Evolutionary conservation across 23 red algal genomes (phyloP).

Genomic region (Agarophyton chilense): DNA sequence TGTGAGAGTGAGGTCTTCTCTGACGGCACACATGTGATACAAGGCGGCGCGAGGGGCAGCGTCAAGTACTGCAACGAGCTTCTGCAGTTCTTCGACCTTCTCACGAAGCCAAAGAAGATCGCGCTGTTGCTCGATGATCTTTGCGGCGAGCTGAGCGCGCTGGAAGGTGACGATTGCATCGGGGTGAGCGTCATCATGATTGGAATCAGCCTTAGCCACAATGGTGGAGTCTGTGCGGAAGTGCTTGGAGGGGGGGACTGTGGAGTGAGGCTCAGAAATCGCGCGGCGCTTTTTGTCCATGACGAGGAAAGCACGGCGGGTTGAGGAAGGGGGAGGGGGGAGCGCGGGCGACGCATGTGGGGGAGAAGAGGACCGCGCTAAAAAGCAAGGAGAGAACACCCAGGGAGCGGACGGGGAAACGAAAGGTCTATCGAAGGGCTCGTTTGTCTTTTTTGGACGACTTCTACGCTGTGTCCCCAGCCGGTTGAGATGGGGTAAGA

Average conservation of each 20-base stretch:
- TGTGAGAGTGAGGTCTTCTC: conserved; percentile 65
- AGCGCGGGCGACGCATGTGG: conserved; percentile 41
- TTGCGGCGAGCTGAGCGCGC: conserved; percentile 68
- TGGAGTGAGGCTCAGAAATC: conserved; percentile 25
- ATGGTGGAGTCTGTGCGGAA: conserved; percentile 23
- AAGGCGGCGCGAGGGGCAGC: conserved; percentile 59
- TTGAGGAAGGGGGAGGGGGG: neutral
- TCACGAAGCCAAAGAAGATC: conserved; percentile 51
- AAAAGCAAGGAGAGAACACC: neutral
- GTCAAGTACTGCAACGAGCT: conserved; percentile 69
- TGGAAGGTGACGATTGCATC: conserved; percentile 62
- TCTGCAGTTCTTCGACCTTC: conserved; percentile 60
- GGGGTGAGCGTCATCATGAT: conserved; percentile 14
- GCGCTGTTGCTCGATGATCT: conserved; percentile 64
- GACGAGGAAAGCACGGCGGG: conserved; percentile 32
- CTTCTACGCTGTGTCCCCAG: neutral
- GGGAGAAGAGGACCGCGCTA: conserved; percentile 19
- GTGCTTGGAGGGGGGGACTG: conserved; percentile 30
- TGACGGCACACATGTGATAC: conserved; percentile 62
- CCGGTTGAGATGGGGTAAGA: no score
- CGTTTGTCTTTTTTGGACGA: neutral
- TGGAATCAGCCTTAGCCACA: neutral
- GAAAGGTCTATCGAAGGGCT: neutral
- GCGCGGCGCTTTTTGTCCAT: conserved; percentile 55
- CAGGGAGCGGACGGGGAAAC: neutral